Conservation (phyloP, 2,329 filamentous ascomycete species). For the Fusarium miscanthi region DNA sequence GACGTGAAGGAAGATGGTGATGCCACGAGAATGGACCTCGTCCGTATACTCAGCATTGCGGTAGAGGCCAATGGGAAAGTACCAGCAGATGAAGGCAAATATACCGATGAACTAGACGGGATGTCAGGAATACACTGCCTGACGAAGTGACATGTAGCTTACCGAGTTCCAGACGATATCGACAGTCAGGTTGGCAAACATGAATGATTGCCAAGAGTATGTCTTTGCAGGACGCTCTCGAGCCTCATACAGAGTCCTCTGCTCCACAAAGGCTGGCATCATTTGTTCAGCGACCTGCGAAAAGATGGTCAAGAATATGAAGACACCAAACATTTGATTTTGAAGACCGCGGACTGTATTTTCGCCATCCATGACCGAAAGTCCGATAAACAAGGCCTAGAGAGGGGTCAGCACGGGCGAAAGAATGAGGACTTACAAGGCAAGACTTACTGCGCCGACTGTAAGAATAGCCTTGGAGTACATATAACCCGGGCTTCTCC, state of each 20-base stretch:
- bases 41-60: constrained; percentile 65
- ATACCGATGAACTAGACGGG: constrained; percentile 46
- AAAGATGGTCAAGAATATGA: constrained; percentile 78
- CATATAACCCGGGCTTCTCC: constrained; percentile 65
- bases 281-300: constrained; percentile 72
- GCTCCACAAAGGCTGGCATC: constrained; percentile 76
- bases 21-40: constrained; percentile 61
- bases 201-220: constrained; percentile 76
- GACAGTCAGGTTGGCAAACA: constrained; percentile 69
- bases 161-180: constrained; percentile 76
- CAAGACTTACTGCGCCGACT: constrained; percentile 44
- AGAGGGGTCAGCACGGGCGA: fast-evolving
- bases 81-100: constrained; percentile 72
- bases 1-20: constrained; percentile 71
- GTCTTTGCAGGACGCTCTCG: constrained; percentile 74
- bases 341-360: constrained; percentile 73
- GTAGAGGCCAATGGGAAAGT: constrained; percentile 74
- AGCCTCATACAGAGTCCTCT: constrained; percentile 76
- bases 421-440: fast-evolving
- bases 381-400: constrained; percentile 70
- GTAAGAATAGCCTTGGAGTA: constrained; percentile 61
- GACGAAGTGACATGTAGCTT: constrained; percentile 42
- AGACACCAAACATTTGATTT: constrained; percentile 77
- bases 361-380: constrained; percentile 72
- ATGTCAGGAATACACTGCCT: background rate